Evolutionary conservation across 768 basidiomycete genomes (phyloP), one percentile per base, ranked within the genome.

Genomic region (Clavaria fumosa): DNA sequence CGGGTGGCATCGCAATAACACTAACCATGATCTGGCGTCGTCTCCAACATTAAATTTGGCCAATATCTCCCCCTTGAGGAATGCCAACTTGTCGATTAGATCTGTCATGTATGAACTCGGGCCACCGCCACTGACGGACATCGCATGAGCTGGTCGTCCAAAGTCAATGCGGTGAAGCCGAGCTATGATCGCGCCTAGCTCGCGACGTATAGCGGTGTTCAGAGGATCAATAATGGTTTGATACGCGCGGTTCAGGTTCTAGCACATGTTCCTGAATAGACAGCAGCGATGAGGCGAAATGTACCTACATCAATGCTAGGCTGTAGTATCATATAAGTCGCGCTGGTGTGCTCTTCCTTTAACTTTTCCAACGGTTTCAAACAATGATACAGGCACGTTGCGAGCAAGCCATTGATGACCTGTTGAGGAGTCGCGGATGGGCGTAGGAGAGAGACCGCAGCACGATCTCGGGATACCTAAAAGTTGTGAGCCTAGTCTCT

Each of bases 91-190:
- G 40, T 95, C 91, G 5, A 76, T 70, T 38, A 99, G 64, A 45
- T 93, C 89, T 53, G 84, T 83, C 73, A 96, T 82, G 57, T 96
- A 97, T 10, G 77, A 55, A 55, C 85, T 93, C 4, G 80, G 61
- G 5, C 73, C 62, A 6, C 73, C 73, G 11, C 73, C 72, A 53
- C 72, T 70, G 12, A 69, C 70, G 31, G 69, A 60, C 56, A 65
- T 65, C 1, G 80, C 68, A 45, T 89, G 85, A 7, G 70, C 56
- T 6, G 71, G 60, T 56, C 78, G 81, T 35, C 72, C 70, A 50
- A 91, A 78, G 53, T 90, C 84, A 31, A 85, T 70, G 4, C 81
- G 72, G 56, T 97, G 93, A 20, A 99, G 64, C 37, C 80, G 74
- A 1, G 78, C 71, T 31, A 95, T 66, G 44, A 90, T 82, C 1